Evolutionary conservation across 2,329 filamentous ascomycete genomes (phyloP).

Genomic region (Coniochaeta prunicola): DNA sequence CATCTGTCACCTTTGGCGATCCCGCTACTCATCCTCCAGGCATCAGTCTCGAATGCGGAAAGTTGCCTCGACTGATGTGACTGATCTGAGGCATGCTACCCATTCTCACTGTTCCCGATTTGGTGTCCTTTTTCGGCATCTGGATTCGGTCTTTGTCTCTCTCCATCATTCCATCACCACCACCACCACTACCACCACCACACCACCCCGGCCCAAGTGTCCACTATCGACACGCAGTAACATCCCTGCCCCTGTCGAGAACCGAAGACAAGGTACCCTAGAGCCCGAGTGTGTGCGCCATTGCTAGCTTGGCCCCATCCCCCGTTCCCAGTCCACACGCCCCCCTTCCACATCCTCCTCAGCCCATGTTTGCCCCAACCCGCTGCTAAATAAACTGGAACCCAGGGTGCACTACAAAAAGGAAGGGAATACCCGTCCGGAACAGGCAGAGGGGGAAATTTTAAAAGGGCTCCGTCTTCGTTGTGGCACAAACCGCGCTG

Average conservation of each 20-base stretch:
- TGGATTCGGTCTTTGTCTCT: not conserved
- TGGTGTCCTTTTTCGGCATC: not conserved
- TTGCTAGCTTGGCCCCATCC: not conserved
- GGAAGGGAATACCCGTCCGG: constrained; percentile 1
- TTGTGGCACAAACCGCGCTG: constrained; percentile 1
- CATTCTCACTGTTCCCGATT: not conserved
- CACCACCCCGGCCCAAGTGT: not conserved
- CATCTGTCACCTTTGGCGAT: not conserved
- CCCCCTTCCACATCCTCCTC: not conserved
- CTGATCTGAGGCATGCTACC: not conserved
- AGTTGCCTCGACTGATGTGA: too few relatives aligned
- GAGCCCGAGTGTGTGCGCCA: not conserved
- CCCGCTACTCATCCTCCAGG: not conserved
- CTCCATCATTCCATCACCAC: not conserved
- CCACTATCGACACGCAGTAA: not conserved
- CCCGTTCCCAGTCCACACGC: not conserved
- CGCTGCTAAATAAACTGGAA: not conserved
- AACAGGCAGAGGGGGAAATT: not conserved
- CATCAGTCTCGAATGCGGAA: not conserved
- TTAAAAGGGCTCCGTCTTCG: constrained; percentile 1
- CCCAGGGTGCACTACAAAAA: not conserved
- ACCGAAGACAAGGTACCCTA: constrained; percentile 1
- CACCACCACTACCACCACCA: not conserved
- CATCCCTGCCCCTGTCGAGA: not conserved
- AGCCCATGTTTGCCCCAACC: not conserved